Percentiles rank a stretch among this genome's conserved stretches.
Evolutionary conservation across 2,329 filamentous ascomycete genomes (phyloP).

Genomic region (Septoria linicola): DNA sequence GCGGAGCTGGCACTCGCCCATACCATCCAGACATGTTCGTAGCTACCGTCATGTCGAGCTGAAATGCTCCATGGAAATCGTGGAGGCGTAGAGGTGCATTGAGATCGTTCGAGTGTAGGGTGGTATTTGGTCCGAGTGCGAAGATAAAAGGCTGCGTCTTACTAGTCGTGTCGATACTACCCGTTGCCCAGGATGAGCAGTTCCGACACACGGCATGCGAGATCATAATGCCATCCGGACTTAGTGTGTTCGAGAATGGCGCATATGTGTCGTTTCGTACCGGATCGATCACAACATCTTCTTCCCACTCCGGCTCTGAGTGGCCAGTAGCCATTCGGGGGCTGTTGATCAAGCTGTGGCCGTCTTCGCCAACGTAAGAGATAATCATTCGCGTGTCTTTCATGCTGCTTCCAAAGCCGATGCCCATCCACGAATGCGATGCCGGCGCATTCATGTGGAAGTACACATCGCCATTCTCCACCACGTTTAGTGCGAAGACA

Average conservation of each 20-base stretch:
- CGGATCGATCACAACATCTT: constrained; percentile 33
- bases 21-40: constrained; percentile 33
- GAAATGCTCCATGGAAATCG: constrained; percentile 42
- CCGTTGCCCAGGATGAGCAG: constrained; percentile 41
- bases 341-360: constrained; percentile 40
- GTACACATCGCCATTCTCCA: constrained; percentile 34
- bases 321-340: constrained; percentile 39
- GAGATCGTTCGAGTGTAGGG: constrained; percentile 33
- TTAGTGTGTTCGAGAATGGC: constrained; percentile 33
- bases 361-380: constrained; percentile 41
- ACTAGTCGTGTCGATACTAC: constrained; percentile 38
- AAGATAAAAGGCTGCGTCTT: constrained; percentile 43
- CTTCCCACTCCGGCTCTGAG: constrained; percentile 39
- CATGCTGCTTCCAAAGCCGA: constrained; percentile 48
- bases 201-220: constrained; percentile 42
- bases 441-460: constrained; percentile 37
- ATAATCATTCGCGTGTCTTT: constrained; percentile 46
- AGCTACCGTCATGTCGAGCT: constrained; percentile 43
- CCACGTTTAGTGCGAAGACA: constrained; percentile 32
- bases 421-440: constrained; percentile 45
- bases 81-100: constrained; percentile 42
- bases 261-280: constrained; percentile 38
- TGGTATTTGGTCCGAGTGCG: constrained; percentile 41
- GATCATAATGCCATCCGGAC: constrained; percentile 30
- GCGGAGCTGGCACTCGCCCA: constrained; percentile 40